A percentile compares a stretch with the other conserved stretches of the same genome.
Conservation (phyloP, 352 stramenopile genomes). For the Pseudoperonospora humuli region DNA sequence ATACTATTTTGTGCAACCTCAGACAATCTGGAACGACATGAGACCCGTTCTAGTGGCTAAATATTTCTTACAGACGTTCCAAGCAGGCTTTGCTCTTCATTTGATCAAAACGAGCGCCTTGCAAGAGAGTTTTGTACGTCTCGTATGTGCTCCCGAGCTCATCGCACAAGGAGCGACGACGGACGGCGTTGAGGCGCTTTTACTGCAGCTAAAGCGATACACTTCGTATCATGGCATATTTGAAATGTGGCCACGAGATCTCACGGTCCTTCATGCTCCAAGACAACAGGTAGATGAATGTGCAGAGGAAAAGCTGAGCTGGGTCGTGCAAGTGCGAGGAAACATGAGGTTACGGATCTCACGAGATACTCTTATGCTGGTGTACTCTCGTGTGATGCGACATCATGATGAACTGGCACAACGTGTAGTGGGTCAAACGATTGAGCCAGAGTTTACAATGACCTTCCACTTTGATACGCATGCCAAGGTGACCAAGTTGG, state of each 20-base stretch:
- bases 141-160: conserved; percentile 32
- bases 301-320: conserved; percentile 13
- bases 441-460: conserved; percentile 39
- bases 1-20: conserved; percentile 7
- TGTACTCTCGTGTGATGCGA: conserved; percentile 56
- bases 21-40: conserved; percentile 2
- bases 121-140: conserved; percentile 48
- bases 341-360: conserved; percentile 46
- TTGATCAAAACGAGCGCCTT: conserved; percentile 45
- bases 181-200: conserved; percentile 34
- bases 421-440: conserved; percentile 49
- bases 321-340: conserved; percentile 30
- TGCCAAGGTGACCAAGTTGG: conserved; percentile 46
- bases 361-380: conserved; percentile 57
- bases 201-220: conserved; percentile 63
- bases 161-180: conserved; percentile 21
- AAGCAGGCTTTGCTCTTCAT: conserved; percentile 54
- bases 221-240: conserved; percentile 60
- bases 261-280: conserved; percentile 24
- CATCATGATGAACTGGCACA: conserved; percentile 40
- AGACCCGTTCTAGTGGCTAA: conserved; percentile 34
- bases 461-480: conserved; percentile 48
- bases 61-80: conserved; percentile 48
- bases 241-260: conserved; percentile 19
- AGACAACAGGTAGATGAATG: conserved; percentile 1